A percentile compares a stretch with the other conserved stretches of the same genome.
phyloP scores from a whole-genome alignment of 139 green algal genomes.

The Volvox africanus region DNA sequence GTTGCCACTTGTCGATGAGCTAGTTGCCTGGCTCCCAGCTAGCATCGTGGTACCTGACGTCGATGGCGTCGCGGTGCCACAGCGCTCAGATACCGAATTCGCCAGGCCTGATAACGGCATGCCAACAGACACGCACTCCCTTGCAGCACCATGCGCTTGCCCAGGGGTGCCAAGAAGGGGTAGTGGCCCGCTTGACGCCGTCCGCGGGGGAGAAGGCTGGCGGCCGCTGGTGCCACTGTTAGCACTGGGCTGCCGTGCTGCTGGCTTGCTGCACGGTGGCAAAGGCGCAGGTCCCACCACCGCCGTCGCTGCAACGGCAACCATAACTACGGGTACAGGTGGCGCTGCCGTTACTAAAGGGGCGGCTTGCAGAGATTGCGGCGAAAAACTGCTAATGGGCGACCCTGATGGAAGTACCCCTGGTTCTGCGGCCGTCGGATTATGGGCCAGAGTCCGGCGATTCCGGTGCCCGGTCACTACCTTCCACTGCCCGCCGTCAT shows the following conservation, averaged over 20 bases:
- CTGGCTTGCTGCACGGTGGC: neutral
- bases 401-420: neutral
- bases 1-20: neutral
- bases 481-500: slow-evolving; percentile 30
- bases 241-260: neutral
- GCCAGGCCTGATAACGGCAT: neutral
- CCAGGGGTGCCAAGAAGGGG: no score
- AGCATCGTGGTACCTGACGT: neutral
- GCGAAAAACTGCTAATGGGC: neutral
- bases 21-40: neutral
- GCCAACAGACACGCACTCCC: no score
- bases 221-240: neutral
- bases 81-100: neutral
- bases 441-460: neutral
- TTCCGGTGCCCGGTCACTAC: slow-evolving; percentile 2
- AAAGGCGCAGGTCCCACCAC: neutral
- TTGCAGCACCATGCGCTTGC: no score
- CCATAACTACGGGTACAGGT: neutral
- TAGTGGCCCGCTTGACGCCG: no score
- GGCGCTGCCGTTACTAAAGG: neutral
- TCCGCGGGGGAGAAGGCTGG: neutral
- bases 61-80: neutral
- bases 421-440: neutral
- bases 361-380: neutral
- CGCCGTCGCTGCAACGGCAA: neutral